A percentile compares a stretch with the other conserved stretches of the same genome.
These are phyloP conservation scores for Colletotrichum filicis DNA, from an alignment of 2,329 filamentous ascomycete species.

Conservation along the genomic window DNA sequence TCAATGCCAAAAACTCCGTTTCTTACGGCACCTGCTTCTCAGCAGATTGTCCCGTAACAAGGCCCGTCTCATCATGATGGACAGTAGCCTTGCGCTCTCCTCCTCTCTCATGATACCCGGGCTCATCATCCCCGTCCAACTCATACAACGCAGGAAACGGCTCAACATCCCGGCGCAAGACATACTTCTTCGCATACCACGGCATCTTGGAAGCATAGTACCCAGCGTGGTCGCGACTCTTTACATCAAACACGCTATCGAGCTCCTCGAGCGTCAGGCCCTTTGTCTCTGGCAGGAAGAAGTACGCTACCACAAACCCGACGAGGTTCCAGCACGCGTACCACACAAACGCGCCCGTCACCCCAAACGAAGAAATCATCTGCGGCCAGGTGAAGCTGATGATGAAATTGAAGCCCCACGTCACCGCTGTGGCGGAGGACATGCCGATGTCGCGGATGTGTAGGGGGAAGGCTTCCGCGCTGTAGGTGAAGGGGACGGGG, in stretches of 20 bases:
- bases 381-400: slow-evolving; percentile 49
- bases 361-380: slow-evolving; percentile 38
- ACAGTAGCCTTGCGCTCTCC: not conserved
- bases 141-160: slow-evolving; percentile 46
- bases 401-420: slow-evolving; percentile 53
- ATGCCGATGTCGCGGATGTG: slow-evolving; percentile 67
- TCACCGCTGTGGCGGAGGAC: slow-evolving; percentile 53
- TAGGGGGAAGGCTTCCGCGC: slow-evolving; percentile 67
- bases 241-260: slow-evolving; percentile 45
- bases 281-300: slow-evolving; percentile 49
- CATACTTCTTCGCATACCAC: slow-evolving; percentile 45
- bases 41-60: not conserved
- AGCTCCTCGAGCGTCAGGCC: slow-evolving; percentile 48
- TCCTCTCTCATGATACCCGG: not conserved
- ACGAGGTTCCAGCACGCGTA: slow-evolving; percentile 51
- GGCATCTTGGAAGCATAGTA: slow-evolving; percentile 46
- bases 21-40: not conserved
- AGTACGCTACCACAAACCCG: slow-evolving; percentile 47
- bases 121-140: slow-evolving; percentile 36
- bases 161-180: slow-evolving; percentile 42
- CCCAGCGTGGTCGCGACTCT: slow-evolving; percentile 43
- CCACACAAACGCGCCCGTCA: slow-evolving; percentile 51
- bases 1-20: too few species aligned
- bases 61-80: slow-evolving; percentile 5
- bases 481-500: slow-evolving; percentile 69